Base-by-base conservation (phyloP, 2,329 filamentous ascomycete genomes). In the Fusarium goolgardi region DNA sequence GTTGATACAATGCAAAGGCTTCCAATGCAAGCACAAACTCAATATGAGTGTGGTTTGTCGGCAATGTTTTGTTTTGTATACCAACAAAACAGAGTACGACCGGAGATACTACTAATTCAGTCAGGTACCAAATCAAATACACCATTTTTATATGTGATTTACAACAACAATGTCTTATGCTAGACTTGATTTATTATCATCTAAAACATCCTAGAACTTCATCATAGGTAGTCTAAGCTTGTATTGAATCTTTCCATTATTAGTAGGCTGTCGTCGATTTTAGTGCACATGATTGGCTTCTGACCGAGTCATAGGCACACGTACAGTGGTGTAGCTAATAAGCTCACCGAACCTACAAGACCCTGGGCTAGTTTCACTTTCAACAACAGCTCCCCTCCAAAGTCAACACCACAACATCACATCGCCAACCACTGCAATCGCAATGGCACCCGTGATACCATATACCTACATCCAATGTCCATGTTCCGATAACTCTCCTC, bases 391-490 rank as follows among this genome's bases (percentile, higher is more conserved):
- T 73, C 55, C 31, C 55, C 54, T 69, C 62, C 63, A 59, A 60
- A 59, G 39, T 50, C 59, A 23, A 59, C 59, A 43, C 27, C 23
- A 55, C 49, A 55, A 50, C 21, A 65, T 18, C 40, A 43, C 20
- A 20, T 43, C 40, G 18, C 23, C 21, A 23, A 43, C 49, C 64
- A 57, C 64, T 61, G 65, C 65, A 44, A 88, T 88, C 85, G 76
- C 83, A 44, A 88, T 88, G 85, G 76, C 83, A 58, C 78, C 80
- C 54, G 81, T 85, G 68, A 84, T 81, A 49, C 88, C 88, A 3
- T 90, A 90, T 79, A 88, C 86, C 54, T 90, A 87, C 77, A 88
- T 90, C 29, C 88, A 89, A 76, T 90, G 88, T 73, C 88, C 88
- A 44, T 90, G 88, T 75, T 86, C 86, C 37, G 85, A 88, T 56